Evolutionary conservation across 1,284 basidiomycete species (phyloP).

Genomic region (Polyporus tsugae): DNA sequence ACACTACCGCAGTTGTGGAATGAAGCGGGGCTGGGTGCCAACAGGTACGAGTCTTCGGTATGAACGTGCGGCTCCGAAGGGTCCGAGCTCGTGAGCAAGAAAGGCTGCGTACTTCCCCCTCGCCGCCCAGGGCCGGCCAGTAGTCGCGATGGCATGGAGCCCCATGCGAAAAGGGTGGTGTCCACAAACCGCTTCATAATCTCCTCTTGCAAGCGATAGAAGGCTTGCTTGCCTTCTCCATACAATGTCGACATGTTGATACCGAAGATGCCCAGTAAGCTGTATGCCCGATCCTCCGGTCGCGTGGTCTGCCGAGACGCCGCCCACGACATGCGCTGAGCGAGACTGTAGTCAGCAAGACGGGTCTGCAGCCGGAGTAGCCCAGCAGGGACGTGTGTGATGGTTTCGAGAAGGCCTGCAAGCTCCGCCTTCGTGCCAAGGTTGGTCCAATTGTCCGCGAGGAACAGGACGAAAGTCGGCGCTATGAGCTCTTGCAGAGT

Average conservation of each 20-base stretch:
- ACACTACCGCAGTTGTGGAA: background rate
- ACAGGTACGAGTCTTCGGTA: background rate
- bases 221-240: background rate
- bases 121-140: background rate
- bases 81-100: background rate
- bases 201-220: constrained; percentile 3
- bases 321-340: constrained; percentile 10
- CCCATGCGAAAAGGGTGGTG: background rate
- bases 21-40: background rate
- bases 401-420: constrained; percentile 9
- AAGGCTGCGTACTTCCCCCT: background rate
- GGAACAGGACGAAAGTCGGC: background rate
- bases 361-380: constrained; percentile 8
- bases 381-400: constrained; percentile 11
- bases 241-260: background rate
- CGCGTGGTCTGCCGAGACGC: background rate
- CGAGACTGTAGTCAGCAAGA: constrained; percentile 20
- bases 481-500: constrained; percentile 37
- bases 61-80: no score
- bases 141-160: background rate
- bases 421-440: constrained; percentile 16
- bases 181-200: background rate
- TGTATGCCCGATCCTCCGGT: background rate
- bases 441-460: background rate
- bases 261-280: background rate